These are phyloP conservation scores for Beauveria sp. DNA, from an alignment of 2,329 filamentous ascomycete species.

Conservation along the genomic window DNA sequence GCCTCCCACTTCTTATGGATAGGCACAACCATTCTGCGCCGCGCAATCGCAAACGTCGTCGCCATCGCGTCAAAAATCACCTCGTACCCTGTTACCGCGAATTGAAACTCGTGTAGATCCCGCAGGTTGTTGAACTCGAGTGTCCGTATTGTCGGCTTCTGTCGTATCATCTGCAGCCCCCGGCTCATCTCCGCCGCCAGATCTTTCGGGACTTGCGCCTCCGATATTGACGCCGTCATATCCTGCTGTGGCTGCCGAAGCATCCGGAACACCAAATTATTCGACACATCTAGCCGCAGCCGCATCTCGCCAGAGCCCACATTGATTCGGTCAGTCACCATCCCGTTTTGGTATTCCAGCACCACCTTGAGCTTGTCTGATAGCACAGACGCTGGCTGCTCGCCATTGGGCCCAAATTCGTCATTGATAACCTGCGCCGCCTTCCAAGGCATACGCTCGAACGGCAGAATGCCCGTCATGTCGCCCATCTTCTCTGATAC, in stretches of 20 bases:
- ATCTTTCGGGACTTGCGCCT: constrained; percentile 56
- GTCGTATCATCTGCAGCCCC: constrained; percentile 52
- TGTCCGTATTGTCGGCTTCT: constrained; percentile 59
- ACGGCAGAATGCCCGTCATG: constrained; percentile 40
- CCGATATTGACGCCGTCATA: constrained; percentile 66
- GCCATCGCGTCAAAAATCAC: constrained; percentile 70
- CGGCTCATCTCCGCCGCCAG: constrained; percentile 55
- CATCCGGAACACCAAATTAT: constrained; percentile 55
- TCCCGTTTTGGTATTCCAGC: constrained; percentile 67
- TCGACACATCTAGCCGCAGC: constrained; percentile 55
- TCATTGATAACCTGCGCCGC: constrained; percentile 65
- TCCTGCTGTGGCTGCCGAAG: constrained; percentile 69
- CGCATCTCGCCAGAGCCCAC: constrained; percentile 68
- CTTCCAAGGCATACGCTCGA: constrained; percentile 55
- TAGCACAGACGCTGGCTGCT: constrained; percentile 59
- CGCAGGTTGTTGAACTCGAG: constrained; percentile 58
- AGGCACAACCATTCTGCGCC: constrained; percentile 80
- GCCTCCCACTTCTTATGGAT: constrained; percentile 95
- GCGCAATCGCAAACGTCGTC: constrained; percentile 69
- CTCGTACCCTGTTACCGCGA: constrained; percentile 69
- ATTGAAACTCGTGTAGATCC: constrained; percentile 73
- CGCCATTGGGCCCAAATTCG: constrained; percentile 52
- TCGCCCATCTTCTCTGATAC: constrained; percentile 48
- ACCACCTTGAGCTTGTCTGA: constrained; percentile 71
- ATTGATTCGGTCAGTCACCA: constrained; percentile 77